Conservation (phyloP, 768 basidiomycete genomes). For the Lepiota brunneoincarnata region DNA sequence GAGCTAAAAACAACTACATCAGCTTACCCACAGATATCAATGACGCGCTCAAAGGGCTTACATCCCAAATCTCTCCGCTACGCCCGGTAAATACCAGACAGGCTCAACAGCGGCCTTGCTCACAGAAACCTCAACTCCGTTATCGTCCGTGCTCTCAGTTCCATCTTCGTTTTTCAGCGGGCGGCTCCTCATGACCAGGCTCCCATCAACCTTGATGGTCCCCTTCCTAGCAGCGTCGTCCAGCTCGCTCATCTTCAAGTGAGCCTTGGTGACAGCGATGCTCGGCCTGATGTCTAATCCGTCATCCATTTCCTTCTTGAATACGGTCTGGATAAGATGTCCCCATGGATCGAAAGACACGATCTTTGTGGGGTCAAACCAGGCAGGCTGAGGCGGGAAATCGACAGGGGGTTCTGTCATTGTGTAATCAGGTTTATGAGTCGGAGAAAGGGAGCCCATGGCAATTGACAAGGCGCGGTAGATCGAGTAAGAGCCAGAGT, state of each 20-base stretch:
- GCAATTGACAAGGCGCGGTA: constrained; percentile 93
- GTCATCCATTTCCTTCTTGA: constrained; percentile 56
- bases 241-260: constrained; percentile 92
- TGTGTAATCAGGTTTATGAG: constrained; percentile 79
- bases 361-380: constrained; percentile 77
- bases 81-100: constrained; percentile 92
- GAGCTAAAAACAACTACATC: constrained; percentile 44
- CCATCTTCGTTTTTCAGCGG: constrained; percentile 67
- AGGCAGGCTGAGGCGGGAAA: constrained; percentile 73
- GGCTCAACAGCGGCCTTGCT: constrained; percentile 96
- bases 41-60: constrained; percentile 32
- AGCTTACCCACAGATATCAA: neutral
- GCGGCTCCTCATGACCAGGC: constrained; percentile 69
- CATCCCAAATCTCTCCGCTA: constrained; percentile 94
- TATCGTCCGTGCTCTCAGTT: constrained; percentile 40
- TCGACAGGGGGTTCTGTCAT: constrained; percentile 83
- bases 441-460: constrained; percentile 76
- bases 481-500: constrained; percentile 91
- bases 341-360: constrained; percentile 95
- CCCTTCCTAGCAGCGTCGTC: constrained; percentile 79
- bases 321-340: constrained; percentile 77
- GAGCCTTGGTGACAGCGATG: constrained; percentile 89
- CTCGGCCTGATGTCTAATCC: constrained; percentile 89
- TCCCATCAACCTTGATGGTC: constrained; percentile 74
- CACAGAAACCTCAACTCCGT: constrained; percentile 85